These are phyloP conservation scores for Seminavis robusta DNA, from an alignment of 108 stramenopile genomes.

Conservation along the genomic window DNA sequence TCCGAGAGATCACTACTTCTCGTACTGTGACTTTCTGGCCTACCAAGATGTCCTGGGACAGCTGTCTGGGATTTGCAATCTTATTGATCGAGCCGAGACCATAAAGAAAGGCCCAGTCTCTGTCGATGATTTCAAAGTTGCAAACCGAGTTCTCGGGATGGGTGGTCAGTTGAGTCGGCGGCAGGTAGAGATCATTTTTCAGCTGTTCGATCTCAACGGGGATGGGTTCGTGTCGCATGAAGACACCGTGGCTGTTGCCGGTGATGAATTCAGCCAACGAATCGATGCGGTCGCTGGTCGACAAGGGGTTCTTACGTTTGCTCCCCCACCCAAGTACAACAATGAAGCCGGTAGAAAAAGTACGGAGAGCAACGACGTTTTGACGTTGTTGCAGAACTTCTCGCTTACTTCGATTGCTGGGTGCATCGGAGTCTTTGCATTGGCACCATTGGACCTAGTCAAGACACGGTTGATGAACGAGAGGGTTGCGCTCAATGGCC, in stretches of 20 bases:
- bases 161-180: slow-evolving; percentile 37
- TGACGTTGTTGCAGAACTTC: not conserved
- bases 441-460: slow-evolving; percentile 51
- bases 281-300: slow-evolving; percentile 39
- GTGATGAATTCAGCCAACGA: slow-evolving; percentile 23
- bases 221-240: slow-evolving; percentile 43
- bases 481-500: slow-evolving; percentile 9
- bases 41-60: slow-evolving; percentile 38
- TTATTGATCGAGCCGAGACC: slow-evolving; percentile 31
- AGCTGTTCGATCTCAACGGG: slow-evolving; percentile 42
- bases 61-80: slow-evolving; percentile 40
- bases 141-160: slow-evolving; percentile 29
- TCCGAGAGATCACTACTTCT: slow-evolving; percentile 21
- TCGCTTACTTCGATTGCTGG: slow-evolving; percentile 27
- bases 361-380: no score
- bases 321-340: slow-evolving; percentile 43
- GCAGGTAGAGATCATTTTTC: slow-evolving; percentile 53
- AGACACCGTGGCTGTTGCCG: slow-evolving; percentile 31
- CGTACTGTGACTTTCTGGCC: slow-evolving; percentile 40
- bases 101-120: slow-evolving; percentile 49
- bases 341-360: not conserved
- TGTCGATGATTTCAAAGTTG: slow-evolving; percentile 61
- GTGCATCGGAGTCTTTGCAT: slow-evolving; percentile 21
- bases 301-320: slow-evolving; percentile 41
- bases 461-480: slow-evolving; percentile 62